Base-by-base conservation (phyloP, 768 basidiomycete genomes). In the Hygrophoropsis aurantiaca region DNA sequence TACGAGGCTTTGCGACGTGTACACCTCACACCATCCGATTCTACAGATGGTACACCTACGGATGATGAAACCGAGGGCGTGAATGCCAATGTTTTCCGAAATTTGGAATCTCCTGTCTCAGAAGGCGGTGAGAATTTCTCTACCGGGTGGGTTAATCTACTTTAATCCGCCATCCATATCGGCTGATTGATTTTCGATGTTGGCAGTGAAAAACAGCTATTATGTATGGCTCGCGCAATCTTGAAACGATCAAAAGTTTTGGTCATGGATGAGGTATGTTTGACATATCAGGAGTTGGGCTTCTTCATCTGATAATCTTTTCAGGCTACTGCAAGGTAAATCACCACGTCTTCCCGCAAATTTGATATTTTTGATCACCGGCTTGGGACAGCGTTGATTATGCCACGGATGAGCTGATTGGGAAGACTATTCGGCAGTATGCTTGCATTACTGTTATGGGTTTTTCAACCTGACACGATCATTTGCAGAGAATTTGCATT, bases 61-160 rank as follows among this genome's bases (percentile, higher is more conserved):
- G 27, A 30, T 25, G 78, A 78, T 51, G 73, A 66, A 11, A 61
- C 64, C 7, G 71, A 75, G 6, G 71, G 65, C 15, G 67, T 88
- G 45, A 92, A 92, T 51, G 72, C 61, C 25, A 92, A 92, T 49
- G 79, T 88, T 3, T 90, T 90, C 78, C 79, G 84, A 16, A 80
- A 84, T 56, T 69, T 90, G 6, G 87, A 91, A 51, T 85, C 82
- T 0, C 54, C 75, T 7, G 86, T 90, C 3, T 84, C 85, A 1
- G 90, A 94, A 68, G 88, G 87, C 1, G 90, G 89, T 11, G 92
- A 94, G 16, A 94, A 93, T 69, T 93, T 94, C 62, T 90, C 87
- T 0, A 86, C 87, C 5, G 88, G 87, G 85, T 87, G 47, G 38
- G 74, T 60, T 2, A 21, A 42, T 34, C 40, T 6, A 41, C 32